Evolutionary conservation across 306 rosid species (phyloP).

Genomic region (Luffa aegyptiaca): DNA sequence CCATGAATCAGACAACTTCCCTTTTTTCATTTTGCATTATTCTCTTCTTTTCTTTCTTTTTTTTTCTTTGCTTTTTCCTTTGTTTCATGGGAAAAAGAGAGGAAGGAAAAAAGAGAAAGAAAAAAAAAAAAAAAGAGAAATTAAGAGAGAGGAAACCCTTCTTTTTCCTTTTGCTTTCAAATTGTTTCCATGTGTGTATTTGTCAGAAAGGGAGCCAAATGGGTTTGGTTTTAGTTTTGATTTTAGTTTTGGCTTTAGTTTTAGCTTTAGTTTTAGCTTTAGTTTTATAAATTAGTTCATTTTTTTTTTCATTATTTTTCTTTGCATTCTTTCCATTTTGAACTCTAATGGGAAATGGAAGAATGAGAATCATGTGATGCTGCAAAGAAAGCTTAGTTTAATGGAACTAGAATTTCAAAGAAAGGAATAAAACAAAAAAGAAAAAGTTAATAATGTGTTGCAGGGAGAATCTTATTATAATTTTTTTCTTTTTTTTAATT

Average conservation of each 20-base stretch:
- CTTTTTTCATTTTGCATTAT: neutral
- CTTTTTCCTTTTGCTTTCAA: neutral
- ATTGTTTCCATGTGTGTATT: slow-evolving; percentile 5
- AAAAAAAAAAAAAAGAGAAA: neutral
- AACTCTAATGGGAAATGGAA: neutral
- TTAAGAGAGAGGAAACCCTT: neutral
- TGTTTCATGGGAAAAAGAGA: neutral
- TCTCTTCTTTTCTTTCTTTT: neutral
- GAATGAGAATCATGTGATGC: neutral
- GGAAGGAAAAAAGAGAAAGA: neutral
- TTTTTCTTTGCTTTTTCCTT: neutral
- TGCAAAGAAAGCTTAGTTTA: neutral
- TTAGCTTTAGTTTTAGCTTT: neutral
- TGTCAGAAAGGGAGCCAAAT: neutral
- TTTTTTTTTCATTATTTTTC: neutral
- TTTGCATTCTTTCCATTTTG: neutral
- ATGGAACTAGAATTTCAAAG: neutral
- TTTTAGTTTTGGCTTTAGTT: neutral
- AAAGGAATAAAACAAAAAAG: neutral
- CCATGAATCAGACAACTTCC: slow-evolving; percentile 22
- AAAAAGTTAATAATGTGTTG: too few relatives aligned
- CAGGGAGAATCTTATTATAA: too few relatives aligned
- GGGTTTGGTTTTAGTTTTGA: neutral
- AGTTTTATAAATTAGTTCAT: neutral
- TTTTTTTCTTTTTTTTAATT: too few relatives aligned